Evolutionary conservation across 2,329 filamentous ascomycete species (phyloP).

Genomic region (Lasiodiplodia gonubiensis): DNA sequence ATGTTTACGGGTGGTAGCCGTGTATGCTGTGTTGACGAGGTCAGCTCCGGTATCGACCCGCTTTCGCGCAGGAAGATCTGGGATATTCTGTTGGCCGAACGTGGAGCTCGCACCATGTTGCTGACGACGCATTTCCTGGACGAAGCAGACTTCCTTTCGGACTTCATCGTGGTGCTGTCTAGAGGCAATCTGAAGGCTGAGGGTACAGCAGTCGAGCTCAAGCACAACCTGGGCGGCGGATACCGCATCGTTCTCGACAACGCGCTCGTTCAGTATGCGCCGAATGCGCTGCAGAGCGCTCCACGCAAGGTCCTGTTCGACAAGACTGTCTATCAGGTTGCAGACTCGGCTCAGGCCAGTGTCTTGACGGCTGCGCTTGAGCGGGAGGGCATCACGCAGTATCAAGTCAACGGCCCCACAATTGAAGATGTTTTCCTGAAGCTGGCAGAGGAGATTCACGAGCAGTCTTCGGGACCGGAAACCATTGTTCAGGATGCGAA

Average conservation of each 20-base stretch:
- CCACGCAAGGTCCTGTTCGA: constrained; percentile 64
- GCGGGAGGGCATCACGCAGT: constrained; percentile 70
- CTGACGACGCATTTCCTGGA: constrained; percentile 94
- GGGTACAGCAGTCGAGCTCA: constrained; percentile 85
- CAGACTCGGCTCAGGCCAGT: constrained; percentile 72
- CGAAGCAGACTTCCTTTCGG: constrained; percentile 86
- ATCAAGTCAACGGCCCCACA: constrained; percentile 84
- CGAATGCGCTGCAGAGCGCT: constrained; percentile 23
- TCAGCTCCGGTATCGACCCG: constrained; percentile 86
- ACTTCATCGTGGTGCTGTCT: constrained; percentile 86
- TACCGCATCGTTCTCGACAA: constrained; percentile 68
- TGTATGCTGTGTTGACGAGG: constrained; percentile 90
- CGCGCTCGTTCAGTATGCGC: not conserved
- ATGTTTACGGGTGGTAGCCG: constrained; percentile 91
- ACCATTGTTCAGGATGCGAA: constrained; percentile 33
- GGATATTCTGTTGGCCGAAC: constrained; percentile 88
- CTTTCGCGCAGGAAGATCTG: constrained; percentile 87
- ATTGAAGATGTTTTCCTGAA: constrained; percentile 93
- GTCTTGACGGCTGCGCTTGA: constrained; percentile 74
- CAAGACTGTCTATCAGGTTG: constrained; percentile 73
- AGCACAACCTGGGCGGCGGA: constrained; percentile 79
- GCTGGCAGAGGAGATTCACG: constrained; percentile 75
- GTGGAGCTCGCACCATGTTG: constrained; percentile 80
- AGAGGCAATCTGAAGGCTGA: constrained; percentile 81
- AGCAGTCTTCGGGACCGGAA: constrained; percentile 31